Evolutionary conservation across 371 early-diverging fungal genomes (phyloP).

Genomic region (Apophysomyces elegans): DNA sequence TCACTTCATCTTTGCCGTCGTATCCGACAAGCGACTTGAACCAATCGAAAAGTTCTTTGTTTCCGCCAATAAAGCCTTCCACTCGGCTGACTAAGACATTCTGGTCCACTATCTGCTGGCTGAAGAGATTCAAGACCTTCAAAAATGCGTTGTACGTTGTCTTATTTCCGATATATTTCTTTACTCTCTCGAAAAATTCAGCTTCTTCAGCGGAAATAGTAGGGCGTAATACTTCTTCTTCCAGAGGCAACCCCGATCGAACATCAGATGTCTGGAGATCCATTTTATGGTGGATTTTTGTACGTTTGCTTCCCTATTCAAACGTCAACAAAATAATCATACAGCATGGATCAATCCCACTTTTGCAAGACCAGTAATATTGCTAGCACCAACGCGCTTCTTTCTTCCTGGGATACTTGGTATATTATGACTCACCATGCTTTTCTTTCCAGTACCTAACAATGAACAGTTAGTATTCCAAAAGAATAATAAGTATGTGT

Average conservation of each 20-base stretch:
- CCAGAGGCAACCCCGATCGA: constrained; percentile 15
- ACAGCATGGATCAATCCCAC: constrained; percentile 9
- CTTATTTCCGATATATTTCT: constrained; percentile 79
- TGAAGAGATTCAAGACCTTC: constrained; percentile 92
- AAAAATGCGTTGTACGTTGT: constrained; percentile 92
- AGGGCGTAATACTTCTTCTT: constrained; percentile 19
- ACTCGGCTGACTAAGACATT: constrained; percentile 84
- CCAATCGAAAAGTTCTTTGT: constrained; percentile 83
- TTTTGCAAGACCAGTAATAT: not conserved
- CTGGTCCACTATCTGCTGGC: constrained; percentile 90
- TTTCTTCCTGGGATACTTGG: not conserved
- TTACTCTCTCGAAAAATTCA: constrained; percentile 88
- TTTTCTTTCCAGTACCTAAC: not conserved
- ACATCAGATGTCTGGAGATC: constrained; percentile 25
- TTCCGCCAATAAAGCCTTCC: constrained; percentile 73
- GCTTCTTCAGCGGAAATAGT: constrained; percentile 70
- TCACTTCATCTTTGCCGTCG: constrained; percentile 59
- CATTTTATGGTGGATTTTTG: constrained; percentile 11
- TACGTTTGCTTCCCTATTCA: constrained; percentile 13
- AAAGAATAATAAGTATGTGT: not conserved
- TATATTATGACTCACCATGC: not conserved
- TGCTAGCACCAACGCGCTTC: not conserved
- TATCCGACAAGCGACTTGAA: constrained; percentile 94
- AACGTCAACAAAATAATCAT: too few relatives aligned
- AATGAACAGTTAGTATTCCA: not conserved